Percentiles rank a stretch among this genome's conserved stretches.
Evolutionary conservation across 1,284 basidiomycete genomes (phyloP).

Genomic region (Cystobasidiaceae sp.): DNA sequence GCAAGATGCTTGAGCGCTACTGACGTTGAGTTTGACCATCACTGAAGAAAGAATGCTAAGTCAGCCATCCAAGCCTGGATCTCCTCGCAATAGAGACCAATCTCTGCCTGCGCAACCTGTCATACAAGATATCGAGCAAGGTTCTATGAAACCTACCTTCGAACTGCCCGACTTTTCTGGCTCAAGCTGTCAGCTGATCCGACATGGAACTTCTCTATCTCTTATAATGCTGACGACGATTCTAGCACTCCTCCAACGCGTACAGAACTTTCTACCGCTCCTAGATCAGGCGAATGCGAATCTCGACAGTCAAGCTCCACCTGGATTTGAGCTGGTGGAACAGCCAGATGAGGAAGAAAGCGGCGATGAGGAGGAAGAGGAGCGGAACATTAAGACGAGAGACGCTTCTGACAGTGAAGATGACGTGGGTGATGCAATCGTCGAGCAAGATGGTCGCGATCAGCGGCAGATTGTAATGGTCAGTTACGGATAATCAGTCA

Average conservation of each 20-base stretch:
- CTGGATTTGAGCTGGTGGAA: slow-evolving; percentile 24
- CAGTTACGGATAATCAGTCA: not conserved
- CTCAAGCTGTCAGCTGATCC: not conserved
- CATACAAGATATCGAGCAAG: slow-evolving; percentile 1
- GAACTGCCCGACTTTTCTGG: slow-evolving; percentile 24
- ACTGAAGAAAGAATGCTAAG: not conserved
- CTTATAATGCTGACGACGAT: not conserved
- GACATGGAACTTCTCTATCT: not conserved
- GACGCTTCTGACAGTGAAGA: not conserved
- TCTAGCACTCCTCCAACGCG: slow-evolving; percentile 17
- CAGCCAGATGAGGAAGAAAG: slow-evolving; percentile 4
- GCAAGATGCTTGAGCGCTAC: not conserved
- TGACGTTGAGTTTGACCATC: not conserved
- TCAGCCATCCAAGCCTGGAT: slow-evolving; percentile 5
- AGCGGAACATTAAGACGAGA: not conserved
- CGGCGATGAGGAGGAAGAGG: not conserved
- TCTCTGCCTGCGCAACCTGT: not conserved
- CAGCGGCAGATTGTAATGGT: slow-evolving; percentile 24
- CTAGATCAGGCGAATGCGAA: slow-evolving; percentile 20
- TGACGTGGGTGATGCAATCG: not conserved
- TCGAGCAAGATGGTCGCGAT: too few species aligned
- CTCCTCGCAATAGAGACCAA: too few species aligned
- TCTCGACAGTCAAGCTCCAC: not conserved
- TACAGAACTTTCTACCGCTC: slow-evolving; percentile 26
- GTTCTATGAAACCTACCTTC: slow-evolving; percentile 7